Base-by-base conservation (phyloP, 106 monocot species). In the Chionographis japonica region DNA sequence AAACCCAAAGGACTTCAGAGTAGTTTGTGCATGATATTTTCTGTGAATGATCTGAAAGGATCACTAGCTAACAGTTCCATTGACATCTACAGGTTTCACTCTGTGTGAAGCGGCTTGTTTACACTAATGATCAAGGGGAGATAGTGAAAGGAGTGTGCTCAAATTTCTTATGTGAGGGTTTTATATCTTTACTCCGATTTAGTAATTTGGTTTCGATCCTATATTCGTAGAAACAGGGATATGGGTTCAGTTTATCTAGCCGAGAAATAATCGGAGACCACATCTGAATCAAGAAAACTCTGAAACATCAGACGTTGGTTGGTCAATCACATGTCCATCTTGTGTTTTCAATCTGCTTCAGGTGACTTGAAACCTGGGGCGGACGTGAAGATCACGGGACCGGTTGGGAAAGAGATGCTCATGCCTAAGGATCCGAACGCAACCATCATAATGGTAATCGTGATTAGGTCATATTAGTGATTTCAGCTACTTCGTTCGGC, bases 111-210 rank as follows among this genome's bases (percentile, higher is more conserved):
- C 65, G 97, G 63, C 74, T 98, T 46, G 90, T 93, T 46, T 98
- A 98, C 65, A 90, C 97, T 20, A 92, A 98, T 71, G 97, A 98
- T 4, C 85, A 87, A 57, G 97, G 97, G 37, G 97, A 93, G 81
- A 75, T 98, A 50, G 97, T 98, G 36, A 97, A 97, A 67, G 97
- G 97, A 78, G 97, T 92, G 50, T 97, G 97, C 85, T 97, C 97
- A 64, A 97, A 97, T 74, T 98, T 83, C 83, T 71, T 98, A 60
- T 98, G 97, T 93, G 68, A 83, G 87, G 8, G 50, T 17, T 78
- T 61, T n/a, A 43, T 15, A 40, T 17, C 37, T 61, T 16, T 60
- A 41, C 37, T 27, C 3, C 38, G 13, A 14, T 27, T 46, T 18
- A 9, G 16, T 57, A 36, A 16, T 58, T 12, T 58, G 19, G 4